Base-by-base conservation (phyloP, 345 rosid species). In the Adansonia digitata region DNA sequence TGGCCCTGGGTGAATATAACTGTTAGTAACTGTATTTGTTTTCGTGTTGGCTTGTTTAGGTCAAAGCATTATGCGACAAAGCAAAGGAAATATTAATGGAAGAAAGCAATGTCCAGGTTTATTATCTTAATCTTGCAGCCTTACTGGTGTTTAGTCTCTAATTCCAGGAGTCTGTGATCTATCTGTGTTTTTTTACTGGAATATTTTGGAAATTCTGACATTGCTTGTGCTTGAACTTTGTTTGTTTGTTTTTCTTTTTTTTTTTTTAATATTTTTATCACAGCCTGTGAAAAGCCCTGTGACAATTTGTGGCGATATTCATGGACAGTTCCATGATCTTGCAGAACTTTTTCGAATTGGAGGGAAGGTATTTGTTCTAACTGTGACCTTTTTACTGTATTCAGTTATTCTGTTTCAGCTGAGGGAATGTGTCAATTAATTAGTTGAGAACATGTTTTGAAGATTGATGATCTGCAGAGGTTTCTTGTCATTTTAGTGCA, bases 201-300 rank as follows among this genome's bases (percentile, higher is more conserved):
- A 14, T 15, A 27, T 1, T 46, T 13, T 35, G 49, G 69, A 56
- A 13, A 18, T 8, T 46, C 51, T 67, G 59, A 67, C 69, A 42
- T 18, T 55, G 51, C 63, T 55, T 34, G 39, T 74, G 26, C 46
- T 43, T 84, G 45, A 37, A 39, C 48, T 72, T 57, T 49, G 48
- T 57, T 76, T 78, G 55, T 55, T 78, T 42, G 71, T 24, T 24
- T 60, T 42, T 62, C 4, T 34, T n/a, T 10, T 0, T 45, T 11
- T 53, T 46, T 35, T 60, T 70, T n/a, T n/a, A n/a, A n/a, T n/a
- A n/a, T 31, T 1, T 31, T 63, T 71, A 22, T 51, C 55, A 71
- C 90, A 95, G 98, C 99, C 97, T 81, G 99, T 95, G 56, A 91
- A 91, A 86, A 91, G 97, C 84, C 99, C 97, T 5, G 98, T 95